phyloP scores from a whole-genome alignment of 225 moss, liverwort and hornwort genomes.

The Climacium dendroides region DNA sequence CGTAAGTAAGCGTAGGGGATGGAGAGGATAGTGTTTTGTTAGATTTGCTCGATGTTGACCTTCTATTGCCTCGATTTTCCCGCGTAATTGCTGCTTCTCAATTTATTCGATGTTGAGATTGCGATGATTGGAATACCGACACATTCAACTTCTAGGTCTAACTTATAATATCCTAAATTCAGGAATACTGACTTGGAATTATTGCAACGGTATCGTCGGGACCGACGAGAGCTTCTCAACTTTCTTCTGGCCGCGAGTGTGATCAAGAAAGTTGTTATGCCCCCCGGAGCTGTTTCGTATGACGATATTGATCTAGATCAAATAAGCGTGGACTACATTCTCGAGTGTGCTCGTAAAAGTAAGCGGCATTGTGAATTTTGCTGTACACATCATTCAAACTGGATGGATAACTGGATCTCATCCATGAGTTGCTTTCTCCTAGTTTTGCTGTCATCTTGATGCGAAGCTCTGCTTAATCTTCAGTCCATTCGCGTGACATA shows the following conservation, averaged over 20 bases:
- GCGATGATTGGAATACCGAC: neutral
- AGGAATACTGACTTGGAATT: constrained; percentile 67
- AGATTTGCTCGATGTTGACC: neutral
- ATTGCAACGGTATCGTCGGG: constrained; percentile 80
- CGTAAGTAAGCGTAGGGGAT: neutral
- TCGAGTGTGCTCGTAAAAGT: constrained; percentile 86
- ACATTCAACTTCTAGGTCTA: constrained; percentile 1
- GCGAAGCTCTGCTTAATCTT: neutral
- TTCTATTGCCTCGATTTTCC: neutral
- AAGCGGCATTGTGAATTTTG: neutral
- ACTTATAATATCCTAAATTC: neutral
- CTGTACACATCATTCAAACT: neutral
- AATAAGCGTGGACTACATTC: constrained; percentile 87
- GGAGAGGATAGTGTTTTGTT: neutral
- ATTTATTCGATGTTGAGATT: neutral
- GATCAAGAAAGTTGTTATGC: constrained; percentile 96
- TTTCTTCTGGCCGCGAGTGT: constrained; percentile 81
- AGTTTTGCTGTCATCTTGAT: neutral
- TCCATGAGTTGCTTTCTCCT: neutral
- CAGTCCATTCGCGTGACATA: neutral
- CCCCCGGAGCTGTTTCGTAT: constrained; percentile 86
- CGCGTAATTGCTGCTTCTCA: neutral
- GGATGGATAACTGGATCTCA: neutral
- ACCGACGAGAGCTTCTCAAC: constrained; percentile 78
- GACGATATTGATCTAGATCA: constrained; percentile 91